Base-by-base conservation (phyloP, 2,329 filamentous ascomycete genomes). In the Bipolaris zeicola region DNA sequence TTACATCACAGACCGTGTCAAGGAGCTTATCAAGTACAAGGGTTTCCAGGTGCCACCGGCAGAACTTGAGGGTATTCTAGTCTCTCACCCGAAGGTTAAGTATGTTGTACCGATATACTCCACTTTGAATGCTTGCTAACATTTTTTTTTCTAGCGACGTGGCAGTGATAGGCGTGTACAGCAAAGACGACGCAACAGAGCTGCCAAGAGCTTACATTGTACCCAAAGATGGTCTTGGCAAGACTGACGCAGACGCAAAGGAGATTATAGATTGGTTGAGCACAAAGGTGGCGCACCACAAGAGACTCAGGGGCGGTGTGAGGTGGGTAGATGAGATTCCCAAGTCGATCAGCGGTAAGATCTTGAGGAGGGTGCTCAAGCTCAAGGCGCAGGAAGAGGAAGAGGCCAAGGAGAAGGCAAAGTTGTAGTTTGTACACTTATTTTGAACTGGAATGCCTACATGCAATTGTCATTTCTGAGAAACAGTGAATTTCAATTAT, bases 1-100 rank as follows among this genome's bases (percentile, higher is more conserved):
- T 68, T 96, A 88, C 79, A 94, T 96, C 72, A 96, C 93, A 1
- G 93, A 97, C 71, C 88, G 92, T 6, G 72, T 77, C 49, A 78
- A 78, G 61, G 76, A 78, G 52, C 64, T 78, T 48, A 78, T 78
- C 65, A 78, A 77, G 60, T 78, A 77, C 67, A 77, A 77, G 46
- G 75, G 77, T 26, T 82, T 81, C 64, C 80, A 81, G 51, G 80
- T 82, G 0, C 76, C 80, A 2, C 79, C 80, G 3, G 79, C 79
- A 5, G 79, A 81, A 52, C 74, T 82, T 5, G 80, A 82, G 58
- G 79, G 79, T 16, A 66, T 78, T 6, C 71, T 82, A 1, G 69
- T 75, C 1, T 67, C 74, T 0, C 78, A 82, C 50, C 71, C 75
- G 1, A 73, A 74, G 13, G 71, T 82, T 44, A 67, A 77, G 45